Base-by-base conservation (phyloP, 2,329 filamentous ascomycete species). In the Moelleriella libera region DNA sequence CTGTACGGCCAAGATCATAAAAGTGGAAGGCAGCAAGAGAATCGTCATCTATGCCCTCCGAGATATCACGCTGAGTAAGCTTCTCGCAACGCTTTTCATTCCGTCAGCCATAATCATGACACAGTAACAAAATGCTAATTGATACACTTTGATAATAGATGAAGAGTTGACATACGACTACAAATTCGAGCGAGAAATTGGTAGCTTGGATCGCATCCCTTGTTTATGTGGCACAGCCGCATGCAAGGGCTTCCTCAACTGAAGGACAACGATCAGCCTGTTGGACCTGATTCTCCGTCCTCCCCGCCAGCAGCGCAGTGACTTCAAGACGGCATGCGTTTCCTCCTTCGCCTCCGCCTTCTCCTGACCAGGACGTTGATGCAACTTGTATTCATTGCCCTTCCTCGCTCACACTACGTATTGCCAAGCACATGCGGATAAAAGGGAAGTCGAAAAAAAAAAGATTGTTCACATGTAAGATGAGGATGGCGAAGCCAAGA, bases 91-190 rank as follows among this genome's bases (percentile, higher is more conserved):
- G 21, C 21, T 21, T 21, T 21, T 21, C 21, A 21, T 6, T 6
- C 10, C n/a, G 12, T 31, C 12, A 37, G 21, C 21, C 21, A 21
- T 21, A 21, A 21, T 21, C 21, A 21, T 21, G 21, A 21, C 21
- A 21, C 21, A 21, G 6, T 5, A 12, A 39, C 11, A 6, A 37
- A 21, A 3, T 21, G 21, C 21, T 21, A 21, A 21, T 14, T 41
- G 34, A 28, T 32, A 28, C 60, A 60, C 52, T 63, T 53, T 45
- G 3, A 21, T 21, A 21, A 51, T 60, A 98, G 92, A 96, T 63
- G 92, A 98, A 69, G 92, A 98, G 72, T 81, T 98, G 63, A 98
- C 92, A 2, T 98, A 98, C 70, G 92, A 98, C 71, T 98, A 98
- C 77, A 98, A 98, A 67, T 98, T 98, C 65, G 92, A 98, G 71